Evolutionary conservation across 2,329 filamentous ascomycete genomes (phyloP), one percentile per base, ranked within the genome.

Genomic region (Tolypocladium pustulatum): DNA sequence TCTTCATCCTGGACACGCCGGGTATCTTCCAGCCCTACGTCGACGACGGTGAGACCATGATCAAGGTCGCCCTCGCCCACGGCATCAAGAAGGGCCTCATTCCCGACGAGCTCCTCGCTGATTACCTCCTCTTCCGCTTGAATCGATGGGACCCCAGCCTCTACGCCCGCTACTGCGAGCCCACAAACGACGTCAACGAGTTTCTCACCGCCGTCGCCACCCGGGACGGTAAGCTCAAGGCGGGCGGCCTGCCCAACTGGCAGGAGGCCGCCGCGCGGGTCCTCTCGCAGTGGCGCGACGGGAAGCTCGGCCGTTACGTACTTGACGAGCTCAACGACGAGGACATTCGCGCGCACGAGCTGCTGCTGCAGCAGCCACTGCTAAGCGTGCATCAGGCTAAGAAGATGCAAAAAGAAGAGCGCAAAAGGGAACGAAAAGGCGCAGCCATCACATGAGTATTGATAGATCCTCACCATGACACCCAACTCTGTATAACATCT

Each of bases 1-100:
- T 96, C 6, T 96, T 94, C 70, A 76, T 97, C 51, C 77, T 96
- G 54, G 94, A 99, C 73, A 97, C 93, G 0, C 94, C 94, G 0
- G 94, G 94, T 54, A 92, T 99, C 10, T 99, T 97, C 72, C 84
- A 97, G 60, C 94, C 94, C 0, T 96, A 96, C 70, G 88, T 97
- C 34, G 82, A 87, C 0, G 84, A 95, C 67, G 82, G 89, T 20
- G 88, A 94, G 70, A 84, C 86, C 53, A 99, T 99, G 94, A 78
- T 99, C 62, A 97, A 96, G 73, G 82, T 99, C n/a, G 88, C 92
- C 2, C 82, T 97, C 0, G 91, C 90, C 56, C 91, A 93, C 25
- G 90, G 88, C 71, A 91, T 99, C 58, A 96, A 96, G 71, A 91
- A 96, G 70, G 89, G 88, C 0, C 81, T 97, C 41, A 86, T 99